Evolutionary conservation across 306 rosid genomes (phyloP).

Genomic region (Neltuma alba): DNA sequence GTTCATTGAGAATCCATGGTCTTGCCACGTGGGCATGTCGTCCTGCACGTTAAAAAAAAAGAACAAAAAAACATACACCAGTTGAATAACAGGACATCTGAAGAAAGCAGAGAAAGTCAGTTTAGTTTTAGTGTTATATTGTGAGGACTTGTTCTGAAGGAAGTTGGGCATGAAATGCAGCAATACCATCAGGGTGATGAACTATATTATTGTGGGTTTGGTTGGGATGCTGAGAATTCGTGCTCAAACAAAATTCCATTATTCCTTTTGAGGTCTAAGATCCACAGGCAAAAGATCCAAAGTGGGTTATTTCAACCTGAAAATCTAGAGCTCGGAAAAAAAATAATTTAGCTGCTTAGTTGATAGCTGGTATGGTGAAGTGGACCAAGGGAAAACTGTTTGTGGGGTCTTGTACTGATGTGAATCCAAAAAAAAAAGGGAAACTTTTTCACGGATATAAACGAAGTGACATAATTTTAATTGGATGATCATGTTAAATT

Average conservation of each 20-base stretch:
- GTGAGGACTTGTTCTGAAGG: background rate
- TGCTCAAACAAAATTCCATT: constrained; percentile 47
- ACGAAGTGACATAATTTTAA: constrained; percentile 8
- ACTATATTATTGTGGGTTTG: constrained; percentile 13
- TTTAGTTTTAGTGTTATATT: background rate
- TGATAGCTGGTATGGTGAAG: constrained; percentile 35
- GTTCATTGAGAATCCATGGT: constrained; percentile 16
- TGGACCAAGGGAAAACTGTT: constrained; percentile 16
- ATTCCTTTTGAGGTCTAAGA: background rate
- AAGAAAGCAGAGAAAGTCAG: background rate
- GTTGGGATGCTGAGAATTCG: constrained; percentile 27
- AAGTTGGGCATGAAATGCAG: background rate
- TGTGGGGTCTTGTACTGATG: background rate
- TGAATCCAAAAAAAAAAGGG: background rate
- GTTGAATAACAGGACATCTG: background rate
- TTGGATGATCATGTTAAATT: background rate
- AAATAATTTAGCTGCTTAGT: constrained; percentile 19
- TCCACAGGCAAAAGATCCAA: background rate
- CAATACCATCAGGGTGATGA: constrained; percentile 34
- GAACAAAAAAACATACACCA: background rate
- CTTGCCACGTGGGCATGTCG: background rate
- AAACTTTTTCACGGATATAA: background rate
- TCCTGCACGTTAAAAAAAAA: constrained; percentile 8
- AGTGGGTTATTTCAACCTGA: background rate
- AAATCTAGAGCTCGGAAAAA: background rate